Base-by-base conservation (phyloP, 2,329 filamentous ascomycete genomes). In the Tolypocladium tundrense region DNA sequence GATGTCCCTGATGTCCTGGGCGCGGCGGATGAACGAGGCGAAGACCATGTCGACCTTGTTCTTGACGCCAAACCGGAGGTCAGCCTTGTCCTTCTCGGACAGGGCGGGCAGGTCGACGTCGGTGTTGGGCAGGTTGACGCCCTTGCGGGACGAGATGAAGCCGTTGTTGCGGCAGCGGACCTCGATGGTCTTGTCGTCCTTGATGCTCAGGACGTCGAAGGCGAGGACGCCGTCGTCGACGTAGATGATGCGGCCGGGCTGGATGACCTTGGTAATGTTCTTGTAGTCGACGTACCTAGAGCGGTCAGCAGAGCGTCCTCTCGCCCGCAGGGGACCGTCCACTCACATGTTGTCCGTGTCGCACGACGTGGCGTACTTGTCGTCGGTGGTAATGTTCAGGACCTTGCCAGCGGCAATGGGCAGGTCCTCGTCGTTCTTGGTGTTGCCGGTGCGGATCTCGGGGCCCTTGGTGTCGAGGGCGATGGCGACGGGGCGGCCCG, bases 31-130 rank as follows among this genome's bases (percentile, higher is more conserved):
- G 75, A 99, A 99, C 1, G 92, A 97, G 62, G 94, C 94, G 72
- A 99, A 99, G 69, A 99, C 82, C 94, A 99, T 99, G 78, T 99
- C 94, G 65, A 99, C 94, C 58, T 88, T 87, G 83, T 99, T 97
- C 88, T 96, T 93, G 68, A 97, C 93, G 79, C 94, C 94, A 69
- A 99, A 99, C 69, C 81, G 80, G 66, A 99, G 84, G 79, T 99
- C 94, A 67, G 82, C 82, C 82, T 96, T 91, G 80, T 99, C 94
- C 84, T 99, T 99, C 80, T 97, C 92, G 54, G 93, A 97, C 56
- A 99, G 86, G 65, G 94, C 90, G 61, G 94, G 94, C 59, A 99
- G 90, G 74, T 99, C 94, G 71, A 99, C 93, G 74, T 99, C 93
- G 62, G 94, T 99, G 80, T 96, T 96, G 71, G 94, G 94, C 63